phyloP scores from a whole-genome alignment of 2,329 filamentous ascomycete genomes.

The Ceratocystis papillata region DNA sequence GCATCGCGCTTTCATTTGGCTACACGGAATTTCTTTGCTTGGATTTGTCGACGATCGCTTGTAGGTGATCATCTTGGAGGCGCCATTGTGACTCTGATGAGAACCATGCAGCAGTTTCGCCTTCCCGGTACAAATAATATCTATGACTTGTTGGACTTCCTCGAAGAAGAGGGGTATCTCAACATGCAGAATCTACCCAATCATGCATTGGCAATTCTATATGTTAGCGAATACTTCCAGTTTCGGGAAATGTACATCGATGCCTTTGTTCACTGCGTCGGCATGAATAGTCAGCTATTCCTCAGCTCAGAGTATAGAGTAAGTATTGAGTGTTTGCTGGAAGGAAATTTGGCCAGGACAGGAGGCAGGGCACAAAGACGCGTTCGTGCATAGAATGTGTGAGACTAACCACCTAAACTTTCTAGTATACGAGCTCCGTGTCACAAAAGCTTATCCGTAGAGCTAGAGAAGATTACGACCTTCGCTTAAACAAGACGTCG shows the following conservation, averaged over 20 bases:
- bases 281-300: conserved; percentile 56
- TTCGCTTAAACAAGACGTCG: conserved; percentile 48
- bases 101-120: conserved; percentile 54
- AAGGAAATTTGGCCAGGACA: no score
- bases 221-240: conserved; percentile 55
- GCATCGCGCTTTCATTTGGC: conserved; percentile 54
- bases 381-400: conserved; percentile 1
- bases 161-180: conserved; percentile 59
- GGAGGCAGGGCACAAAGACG: not conserved
- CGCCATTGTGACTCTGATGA: conserved; percentile 53
- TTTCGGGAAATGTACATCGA: conserved; percentile 57
- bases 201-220: conserved; percentile 57
- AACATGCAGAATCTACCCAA: conserved; percentile 54
- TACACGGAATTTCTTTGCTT: conserved; percentile 67
- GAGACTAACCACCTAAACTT: not conserved
- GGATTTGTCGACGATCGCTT: conserved; percentile 52
- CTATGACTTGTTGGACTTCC: conserved; percentile 52
- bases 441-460: conserved; percentile 56
- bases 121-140: conserved; percentile 44
- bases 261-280: conserved; percentile 66
- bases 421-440: conserved; percentile 34
- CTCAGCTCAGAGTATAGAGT: conserved; percentile 51
- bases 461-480: conserved; percentile 54
- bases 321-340: conserved; percentile 28
- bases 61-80: conserved; percentile 57